Evolutionary conservation across 257 asterid genomes (phyloP), one percentile per base, ranked within the genome.

Genomic region (Marsdenia floribunda): DNA sequence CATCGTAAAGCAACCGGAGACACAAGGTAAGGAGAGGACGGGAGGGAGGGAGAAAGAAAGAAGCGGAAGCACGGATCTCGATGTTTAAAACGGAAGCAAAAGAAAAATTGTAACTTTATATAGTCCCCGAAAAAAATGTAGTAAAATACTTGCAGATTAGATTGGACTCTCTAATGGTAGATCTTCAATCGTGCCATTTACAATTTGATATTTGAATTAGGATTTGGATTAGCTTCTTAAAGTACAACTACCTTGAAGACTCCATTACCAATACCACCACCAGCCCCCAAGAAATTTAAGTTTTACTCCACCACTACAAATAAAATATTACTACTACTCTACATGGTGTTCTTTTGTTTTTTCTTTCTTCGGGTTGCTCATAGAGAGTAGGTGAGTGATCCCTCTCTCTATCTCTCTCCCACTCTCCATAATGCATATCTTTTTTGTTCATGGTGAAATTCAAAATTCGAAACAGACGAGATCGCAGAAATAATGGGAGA

Each of bases 1-100:
- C 75, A 79, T 74, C 79, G 85, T 81, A 57, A 87, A 87, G 88
- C 80, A 49, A 83, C 74, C 73, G 83, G 76, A 84, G 71, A 44
- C 37, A 13, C 0, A 6, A 5, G 42, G 42, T 38, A 5, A 1
- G 10, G 49, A 10, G 9, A 6, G 16, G 18, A 49, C 1, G 15
- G 54, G 18, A 14, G 54, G 3, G 4, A n/a, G 54, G 54, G 54
- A 11, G 7, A 6, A 40, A 60, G 66, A 60, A 26, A 12, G 40
- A 60, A 60, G 40, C 19, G 40, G 66, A 4, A 12, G 15, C 66
- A 38, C 50, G 71, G 50, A 66, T 38, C 71, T 66, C 71, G 73
- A 69, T 47, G 59, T 53, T 53, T 18, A 16, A 16, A 52, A 16
- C 3, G n/a, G 24, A 53, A n/a, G 12, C n/a, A 44, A n/a, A 14